A percentile compares a stretch with the other conserved stretches of the same genome.
Evolutionary conservation across 257 asterid species (phyloP).

Genomic region (Verbena officinalis): DNA sequence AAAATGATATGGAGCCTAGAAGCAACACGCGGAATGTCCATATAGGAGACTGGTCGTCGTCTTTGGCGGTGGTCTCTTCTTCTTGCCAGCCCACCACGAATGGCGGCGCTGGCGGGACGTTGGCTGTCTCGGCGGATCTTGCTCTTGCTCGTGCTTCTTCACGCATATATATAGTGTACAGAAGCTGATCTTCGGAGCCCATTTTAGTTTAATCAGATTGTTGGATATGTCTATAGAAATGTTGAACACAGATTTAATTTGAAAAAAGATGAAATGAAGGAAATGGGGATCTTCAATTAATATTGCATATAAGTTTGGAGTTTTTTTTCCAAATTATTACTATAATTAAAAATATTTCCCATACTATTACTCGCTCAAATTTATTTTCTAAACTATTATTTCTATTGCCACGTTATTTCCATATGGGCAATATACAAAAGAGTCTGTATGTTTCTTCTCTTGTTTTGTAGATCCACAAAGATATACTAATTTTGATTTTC

Average conservation of each 20-base stretch:
- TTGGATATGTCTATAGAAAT: neutral
- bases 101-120: neutral
- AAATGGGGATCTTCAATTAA: neutral
- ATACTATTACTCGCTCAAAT: no score
- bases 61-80: neutral
- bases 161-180: constrained; percentile 20
- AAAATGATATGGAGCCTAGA: constrained; percentile 54
- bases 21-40: constrained; percentile 69
- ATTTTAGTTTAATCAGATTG: neutral
- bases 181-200: neutral
- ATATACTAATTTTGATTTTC: no score
- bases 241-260: neutral
- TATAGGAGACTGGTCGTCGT: constrained; percentile 33
- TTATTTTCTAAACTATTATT: no score
- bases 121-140: constrained; percentile 14
- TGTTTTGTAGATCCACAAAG: no score
- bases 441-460: no score
- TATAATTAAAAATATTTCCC: no score
- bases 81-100: neutral
- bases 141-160: constrained; percentile 3
- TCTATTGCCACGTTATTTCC: no score
- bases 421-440: no score
- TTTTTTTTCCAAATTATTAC: no score
- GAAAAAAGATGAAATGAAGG: no score
- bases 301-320: no score